A percentile compares a stretch with the other conserved stretches of the same genome.
Conservation (phyloP, 1,284 basidiomycete genomes). For the Fomes fomentarius region DNA sequence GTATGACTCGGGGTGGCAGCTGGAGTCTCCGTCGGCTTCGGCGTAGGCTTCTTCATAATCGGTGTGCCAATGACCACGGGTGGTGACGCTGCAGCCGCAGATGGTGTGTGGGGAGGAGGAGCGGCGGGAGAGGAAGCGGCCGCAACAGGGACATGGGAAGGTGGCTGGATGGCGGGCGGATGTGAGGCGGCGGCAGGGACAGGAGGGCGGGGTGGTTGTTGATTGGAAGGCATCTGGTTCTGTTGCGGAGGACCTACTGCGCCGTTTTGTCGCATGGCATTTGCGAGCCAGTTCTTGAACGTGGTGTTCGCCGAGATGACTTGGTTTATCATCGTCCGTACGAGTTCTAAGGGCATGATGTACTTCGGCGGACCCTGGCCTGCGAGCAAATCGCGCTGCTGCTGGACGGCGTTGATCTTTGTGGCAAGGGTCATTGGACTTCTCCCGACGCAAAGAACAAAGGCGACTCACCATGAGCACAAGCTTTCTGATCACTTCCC, state of each 20-base stretch:
- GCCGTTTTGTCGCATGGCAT: too few species aligned
- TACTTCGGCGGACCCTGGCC: constrained; percentile 49
- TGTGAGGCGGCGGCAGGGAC: neutral
- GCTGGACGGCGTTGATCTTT: constrained; percentile 54
- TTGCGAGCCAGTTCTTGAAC: constrained; percentile 33
- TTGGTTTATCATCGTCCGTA: constrained; percentile 53
- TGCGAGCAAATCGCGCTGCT: constrained; percentile 52
- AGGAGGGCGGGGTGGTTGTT: neutral
- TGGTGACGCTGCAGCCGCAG: constrained; percentile 8
- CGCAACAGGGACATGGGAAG: constrained; percentile 1
- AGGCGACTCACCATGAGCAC: constrained; percentile 54
- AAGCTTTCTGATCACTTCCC: constrained; percentile 49
- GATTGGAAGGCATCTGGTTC: neutral
- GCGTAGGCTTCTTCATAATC: constrained; percentile 20
- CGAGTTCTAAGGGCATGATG: constrained; percentile 45
- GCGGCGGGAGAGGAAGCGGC: constrained; percentile 8
- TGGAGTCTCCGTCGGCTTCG: constrained; percentile 16
- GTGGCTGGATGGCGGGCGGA: neutral
- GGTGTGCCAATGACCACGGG: constrained; percentile 8
- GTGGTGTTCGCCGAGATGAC: constrained; percentile 44
- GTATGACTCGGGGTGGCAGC: constrained; percentile 41
- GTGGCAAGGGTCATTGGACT: neutral
- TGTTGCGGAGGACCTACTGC: neutral
- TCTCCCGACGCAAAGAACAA: constrained; percentile 4
- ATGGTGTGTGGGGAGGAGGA: constrained; percentile 6